A percentile compares a stretch with the other conserved stretches of the same genome.
These are phyloP conservation scores for Phaeosphaeria sp. DNA, from an alignment of 2,329 filamentous ascomycete species.

Conservation along the genomic window DNA sequence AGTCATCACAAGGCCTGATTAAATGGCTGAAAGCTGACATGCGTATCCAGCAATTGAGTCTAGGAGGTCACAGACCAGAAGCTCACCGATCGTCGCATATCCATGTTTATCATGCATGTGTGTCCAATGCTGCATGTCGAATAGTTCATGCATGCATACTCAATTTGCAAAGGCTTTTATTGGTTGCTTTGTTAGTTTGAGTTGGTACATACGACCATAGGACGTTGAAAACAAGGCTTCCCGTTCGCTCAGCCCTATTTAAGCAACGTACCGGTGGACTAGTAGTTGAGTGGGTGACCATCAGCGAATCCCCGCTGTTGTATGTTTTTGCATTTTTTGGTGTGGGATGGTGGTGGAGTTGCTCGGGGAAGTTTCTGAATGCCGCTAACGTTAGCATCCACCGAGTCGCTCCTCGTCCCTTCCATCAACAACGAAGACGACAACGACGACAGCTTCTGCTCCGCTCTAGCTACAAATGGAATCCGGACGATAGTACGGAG, in stretches of 20 bases:
- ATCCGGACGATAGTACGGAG: background rate
- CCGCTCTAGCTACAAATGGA: background rate
- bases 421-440: too few relatives aligned
- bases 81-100: slow-evolving; percentile 29
- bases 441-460: background rate
- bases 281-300: background rate
- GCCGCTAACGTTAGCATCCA: too few relatives aligned
- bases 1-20: background rate
- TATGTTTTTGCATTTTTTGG: background rate
- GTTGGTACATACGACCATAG: background rate
- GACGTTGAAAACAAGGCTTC: background rate
- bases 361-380: too few relatives aligned
- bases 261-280: background rate
- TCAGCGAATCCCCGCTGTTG: background rate
- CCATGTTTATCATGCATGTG: slow-evolving; percentile 32
- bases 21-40: background rate
- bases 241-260: background rate
- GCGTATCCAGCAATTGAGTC: slow-evolving; percentile 31
- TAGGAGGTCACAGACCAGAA: slow-evolving; percentile 32
- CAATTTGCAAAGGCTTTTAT: too few relatives aligned
- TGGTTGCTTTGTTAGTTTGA: too few relatives aligned
- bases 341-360: too few relatives aligned
- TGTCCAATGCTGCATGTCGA: too few relatives aligned
- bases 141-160: too few relatives aligned
- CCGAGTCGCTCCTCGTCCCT: too few relatives aligned